Evolutionary conservation across 805 yeast species (phyloP), one percentile per base, ranked within the genome.

Genomic region (Yamadazyma scolyti): DNA sequence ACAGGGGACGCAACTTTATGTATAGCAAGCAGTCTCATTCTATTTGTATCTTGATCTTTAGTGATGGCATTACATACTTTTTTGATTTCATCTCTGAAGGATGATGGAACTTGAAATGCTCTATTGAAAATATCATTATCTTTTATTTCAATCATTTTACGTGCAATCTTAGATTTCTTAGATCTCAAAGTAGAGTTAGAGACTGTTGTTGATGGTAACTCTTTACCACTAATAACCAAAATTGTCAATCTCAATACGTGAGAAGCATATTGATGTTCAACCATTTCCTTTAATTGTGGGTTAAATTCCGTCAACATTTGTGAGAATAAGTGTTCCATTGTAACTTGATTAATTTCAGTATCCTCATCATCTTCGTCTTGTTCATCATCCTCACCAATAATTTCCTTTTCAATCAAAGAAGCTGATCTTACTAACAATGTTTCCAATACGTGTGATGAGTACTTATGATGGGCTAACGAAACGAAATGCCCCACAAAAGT

Each of bases 371-470:
- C 58, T 12, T 44, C 50, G 14, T 57, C 65, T 21, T 65, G 62
- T 20, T 50, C 54, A 26, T 68, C 70, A 3, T 65, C 63, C 5
- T 40, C 46, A n/a, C 44, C 46, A 28, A 80, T 56, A 17, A 85
- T 49, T 51, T 87, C 96, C 43, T 77, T 75, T 52, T 85, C 95
- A 9, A 84, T 69, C 33, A 82, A 53, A 1, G 84, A 76, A 3
- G 96, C 90, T 31, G 77, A 56, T 53, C 90, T 68, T 18, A 82
- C 83, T 17, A 90, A 56, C 21, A 88, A 65, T 0, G 97, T 85
- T 55, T 90, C 97, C 32, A 88, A 65, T 39, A 94, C 95, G 56
- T 93, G 98, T 1, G 97, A 89, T 1, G 96, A 79, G 52, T 87
- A 90, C 53, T 89, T 88, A 49, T 93, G 97, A 44, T 78, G 78